These are phyloP conservation scores for Neofusicoccum kwambonambiense DNA, from an alignment of 2,329 filamentous ascomycete genomes.

Conservation along the genomic window DNA sequence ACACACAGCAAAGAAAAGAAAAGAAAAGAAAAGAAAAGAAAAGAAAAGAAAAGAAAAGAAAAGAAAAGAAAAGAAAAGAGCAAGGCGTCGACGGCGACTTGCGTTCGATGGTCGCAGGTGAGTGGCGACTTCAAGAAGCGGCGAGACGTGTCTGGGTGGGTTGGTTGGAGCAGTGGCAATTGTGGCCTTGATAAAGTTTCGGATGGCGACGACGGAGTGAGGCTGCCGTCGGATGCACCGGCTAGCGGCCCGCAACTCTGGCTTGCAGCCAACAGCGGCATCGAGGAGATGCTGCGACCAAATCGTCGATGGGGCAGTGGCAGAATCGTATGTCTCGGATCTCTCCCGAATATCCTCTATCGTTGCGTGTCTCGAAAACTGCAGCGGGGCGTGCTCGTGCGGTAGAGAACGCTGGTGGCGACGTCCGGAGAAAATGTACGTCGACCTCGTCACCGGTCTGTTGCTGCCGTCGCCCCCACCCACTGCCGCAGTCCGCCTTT, in stretches of 20 bases:
- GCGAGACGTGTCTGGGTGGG: background rate
- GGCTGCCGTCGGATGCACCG: background rate
- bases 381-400: background rate
- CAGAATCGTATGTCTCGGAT: too few species aligned
- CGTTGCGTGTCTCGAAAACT: too few species aligned
- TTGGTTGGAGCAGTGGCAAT: background rate
- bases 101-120: background rate
- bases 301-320: too few species aligned
- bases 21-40: too few species aligned
- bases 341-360: background rate
- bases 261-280: background rate
- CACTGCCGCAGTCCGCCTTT: background rate
- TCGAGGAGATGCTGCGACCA: too few species aligned
- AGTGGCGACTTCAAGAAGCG: background rate
- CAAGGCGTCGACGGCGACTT: background rate
- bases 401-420: background rate
- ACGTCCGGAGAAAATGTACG: background rate
- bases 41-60: too few species aligned
- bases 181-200: background rate
- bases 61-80: too few species aligned
- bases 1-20: too few species aligned
- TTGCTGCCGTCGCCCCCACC: too few species aligned
- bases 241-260: background rate
- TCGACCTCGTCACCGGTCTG: too few species aligned
- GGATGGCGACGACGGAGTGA: background rate